These are phyloP conservation scores for Colletotrichum cuscutae DNA, from an alignment of 2,329 filamentous ascomycete species.

Conservation along the genomic window DNA sequence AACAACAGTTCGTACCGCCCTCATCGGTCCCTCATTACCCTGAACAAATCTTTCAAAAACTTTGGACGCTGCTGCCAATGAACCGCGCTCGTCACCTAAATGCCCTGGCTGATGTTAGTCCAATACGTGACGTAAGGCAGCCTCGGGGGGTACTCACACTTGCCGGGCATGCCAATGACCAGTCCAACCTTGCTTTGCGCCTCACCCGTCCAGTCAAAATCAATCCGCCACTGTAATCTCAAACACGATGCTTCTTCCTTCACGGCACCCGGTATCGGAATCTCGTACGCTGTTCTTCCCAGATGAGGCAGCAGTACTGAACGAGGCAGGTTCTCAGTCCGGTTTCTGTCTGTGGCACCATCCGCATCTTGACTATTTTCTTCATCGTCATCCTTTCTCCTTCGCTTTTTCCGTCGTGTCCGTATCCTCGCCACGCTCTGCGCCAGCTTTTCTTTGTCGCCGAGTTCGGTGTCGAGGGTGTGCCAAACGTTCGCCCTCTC, in stretches of 20 bases:
- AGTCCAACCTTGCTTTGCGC: conserved; percentile 68
- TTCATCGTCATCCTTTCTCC: conserved; percentile 36
- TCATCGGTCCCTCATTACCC: conserved; percentile 63
- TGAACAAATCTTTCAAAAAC: conserved; percentile 70
- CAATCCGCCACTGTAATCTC: conserved; percentile 70
- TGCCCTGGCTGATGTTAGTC: conserved; percentile 61
- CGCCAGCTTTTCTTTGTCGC: conserved; percentile 44
- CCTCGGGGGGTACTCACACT: conserved; percentile 63
- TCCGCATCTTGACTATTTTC: conserved; percentile 37
- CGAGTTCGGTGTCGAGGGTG: conserved; percentile 60
- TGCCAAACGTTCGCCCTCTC: conserved; percentile 73
- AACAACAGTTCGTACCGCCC: conserved; percentile 68
- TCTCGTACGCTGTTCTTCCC: conserved; percentile 60
- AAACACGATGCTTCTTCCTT: conserved; percentile 52
- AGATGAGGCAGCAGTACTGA: conserved; percentile 64
- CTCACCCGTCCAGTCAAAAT: conserved; percentile 80
- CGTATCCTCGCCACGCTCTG: conserved; percentile 45
- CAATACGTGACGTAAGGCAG: background rate
- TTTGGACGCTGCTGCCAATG: conserved; percentile 66
- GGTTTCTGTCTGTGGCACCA: background rate
- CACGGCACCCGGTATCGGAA: conserved; percentile 51
- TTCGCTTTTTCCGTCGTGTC: conserved; percentile 38
- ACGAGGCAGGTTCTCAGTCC: conserved; percentile 36
- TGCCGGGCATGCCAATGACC: conserved; percentile 65
- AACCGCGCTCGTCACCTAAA: conserved; percentile 64